These are phyloP conservation scores for Pholiota adiposa DNA, from an alignment of 1,284 basidiomycete species.

Conservation along the genomic window DNA sequence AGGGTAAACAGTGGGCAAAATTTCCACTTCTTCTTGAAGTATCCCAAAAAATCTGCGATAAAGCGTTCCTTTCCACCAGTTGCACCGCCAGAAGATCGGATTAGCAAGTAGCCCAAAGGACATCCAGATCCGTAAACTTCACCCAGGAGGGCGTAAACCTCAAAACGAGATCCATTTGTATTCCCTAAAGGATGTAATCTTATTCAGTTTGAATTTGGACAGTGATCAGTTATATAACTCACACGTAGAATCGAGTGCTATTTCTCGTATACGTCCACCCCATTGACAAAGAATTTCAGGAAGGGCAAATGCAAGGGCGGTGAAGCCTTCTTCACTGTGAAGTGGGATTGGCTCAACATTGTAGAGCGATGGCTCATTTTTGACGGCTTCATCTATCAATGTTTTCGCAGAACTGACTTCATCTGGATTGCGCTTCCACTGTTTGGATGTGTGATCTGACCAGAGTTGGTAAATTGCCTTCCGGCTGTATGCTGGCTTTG, in stretches of 20 bases:
- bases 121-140: conserved; percentile 26
- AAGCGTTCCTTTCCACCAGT: conserved; percentile 22
- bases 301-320: conserved; percentile 5
- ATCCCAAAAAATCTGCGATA: conserved; percentile 19
- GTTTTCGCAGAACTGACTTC: conserved; percentile 7
- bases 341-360: conserved; percentile 5
- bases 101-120: conserved; percentile 28
- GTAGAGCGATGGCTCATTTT: neutral
- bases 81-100: conserved; percentile 17
- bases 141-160: conserved; percentile 27
- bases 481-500: neutral
- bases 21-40: conserved; percentile 24
- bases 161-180: conserved; percentile 26
- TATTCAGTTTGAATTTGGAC: neutral
- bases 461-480: conserved; percentile 8
- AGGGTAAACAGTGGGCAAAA: conserved; percentile 23
- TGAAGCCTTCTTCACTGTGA: conserved; percentile 9
- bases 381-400: conserved; percentile 6
- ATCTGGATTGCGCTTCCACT: conserved; percentile 11
- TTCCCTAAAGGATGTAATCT: conserved; percentile 19
- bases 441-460: neutral
- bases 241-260: conserved; percentile 13
- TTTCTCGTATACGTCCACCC: neutral
- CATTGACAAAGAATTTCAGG: conserved; percentile 5
- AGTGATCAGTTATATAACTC: neutral